Conservation (phyloP, 768 basidiomycete genomes). For the Macrolepiota albuminosa region DNA sequence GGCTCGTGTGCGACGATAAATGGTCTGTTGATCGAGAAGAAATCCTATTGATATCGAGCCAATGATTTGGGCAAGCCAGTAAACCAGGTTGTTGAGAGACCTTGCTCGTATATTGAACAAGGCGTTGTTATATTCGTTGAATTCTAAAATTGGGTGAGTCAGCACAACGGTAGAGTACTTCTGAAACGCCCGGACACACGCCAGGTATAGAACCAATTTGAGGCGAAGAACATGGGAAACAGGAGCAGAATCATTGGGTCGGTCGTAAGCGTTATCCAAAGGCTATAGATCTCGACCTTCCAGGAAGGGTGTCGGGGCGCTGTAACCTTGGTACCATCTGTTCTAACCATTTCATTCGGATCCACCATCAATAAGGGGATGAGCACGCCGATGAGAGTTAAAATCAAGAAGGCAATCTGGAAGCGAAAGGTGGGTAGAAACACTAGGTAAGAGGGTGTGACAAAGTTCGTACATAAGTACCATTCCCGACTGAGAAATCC, state of each 20-base stretch:
- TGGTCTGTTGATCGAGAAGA: constrained; percentile 52
- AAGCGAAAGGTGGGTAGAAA: neutral
- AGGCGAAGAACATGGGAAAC: constrained; percentile 84
- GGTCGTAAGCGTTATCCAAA: constrained; percentile 61
- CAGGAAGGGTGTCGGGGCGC: constrained; percentile 67
- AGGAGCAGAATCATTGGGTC: constrained; percentile 72
- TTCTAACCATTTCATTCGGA: constrained; percentile 67
- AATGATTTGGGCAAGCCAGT: constrained; percentile 76
- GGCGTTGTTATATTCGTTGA: constrained; percentile 76
- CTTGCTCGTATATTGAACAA: constrained; percentile 79
- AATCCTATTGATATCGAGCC: constrained; percentile 70
- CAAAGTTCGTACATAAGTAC: constrained; percentile 58
- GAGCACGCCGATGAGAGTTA: constrained; percentile 63
- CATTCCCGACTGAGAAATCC: constrained; percentile 49
- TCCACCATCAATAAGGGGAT: constrained; percentile 70
- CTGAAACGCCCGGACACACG: constrained; percentile 38
- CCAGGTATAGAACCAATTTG: constrained; percentile 87
- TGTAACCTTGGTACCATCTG: constrained; percentile 66
- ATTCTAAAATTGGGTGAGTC: constrained; percentile 39
- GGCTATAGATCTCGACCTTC: constrained; percentile 67
- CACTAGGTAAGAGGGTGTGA: neutral
- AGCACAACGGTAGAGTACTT: neutral
- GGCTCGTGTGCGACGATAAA: constrained; percentile 65
- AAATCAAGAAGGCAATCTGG: constrained; percentile 70
- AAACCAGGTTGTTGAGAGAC: constrained; percentile 71